Evolutionary conservation across 306 rosid genomes (phyloP).

Genomic region (Betula pendula): DNA sequence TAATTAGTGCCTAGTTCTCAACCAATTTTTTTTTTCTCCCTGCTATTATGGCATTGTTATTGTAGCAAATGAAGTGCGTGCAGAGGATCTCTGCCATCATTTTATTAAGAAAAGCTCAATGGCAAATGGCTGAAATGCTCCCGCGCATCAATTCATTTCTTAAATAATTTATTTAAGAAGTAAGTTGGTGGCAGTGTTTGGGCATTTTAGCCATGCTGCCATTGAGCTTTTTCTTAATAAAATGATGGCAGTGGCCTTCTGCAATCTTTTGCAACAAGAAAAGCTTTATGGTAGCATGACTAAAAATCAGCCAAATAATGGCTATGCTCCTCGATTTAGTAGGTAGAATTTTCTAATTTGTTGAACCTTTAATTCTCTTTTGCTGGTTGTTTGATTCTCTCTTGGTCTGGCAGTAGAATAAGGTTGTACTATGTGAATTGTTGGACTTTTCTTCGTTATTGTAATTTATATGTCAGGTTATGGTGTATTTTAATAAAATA

Average conservation of each 20-base stretch:
- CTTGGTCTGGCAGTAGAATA: not conserved
- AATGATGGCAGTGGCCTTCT: not conserved
- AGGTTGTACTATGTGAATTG: not conserved
- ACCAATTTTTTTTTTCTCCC: not conserved
- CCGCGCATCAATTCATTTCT: too few relatives aligned
- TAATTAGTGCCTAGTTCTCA: not conserved
- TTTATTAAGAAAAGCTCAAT: not conserved
- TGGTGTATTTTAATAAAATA: too few relatives aligned
- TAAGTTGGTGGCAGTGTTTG: too few relatives aligned
- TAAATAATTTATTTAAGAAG: too few relatives aligned
- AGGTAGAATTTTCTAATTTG: conserved; percentile 8
- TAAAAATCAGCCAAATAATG: too few relatives aligned
- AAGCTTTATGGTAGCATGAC: too few relatives aligned
- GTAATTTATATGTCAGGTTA: not conserved
- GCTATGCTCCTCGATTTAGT: not conserved
- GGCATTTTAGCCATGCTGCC: too few relatives aligned
- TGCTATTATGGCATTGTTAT: not conserved
- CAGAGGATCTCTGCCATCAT: not conserved
- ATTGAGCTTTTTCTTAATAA: not conserved
- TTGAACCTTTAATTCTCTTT: conserved; percentile 12
- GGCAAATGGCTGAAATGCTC: not conserved
- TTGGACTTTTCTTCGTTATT: conserved; percentile 10
- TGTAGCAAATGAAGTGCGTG: not conserved
- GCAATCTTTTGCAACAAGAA: not conserved
- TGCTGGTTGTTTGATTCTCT: conserved; percentile 11